These are phyloP conservation scores for Zygosaccharomyces bailii DNA, from an alignment of 805 yeast genomes.

Conservation along the genomic window DNA sequence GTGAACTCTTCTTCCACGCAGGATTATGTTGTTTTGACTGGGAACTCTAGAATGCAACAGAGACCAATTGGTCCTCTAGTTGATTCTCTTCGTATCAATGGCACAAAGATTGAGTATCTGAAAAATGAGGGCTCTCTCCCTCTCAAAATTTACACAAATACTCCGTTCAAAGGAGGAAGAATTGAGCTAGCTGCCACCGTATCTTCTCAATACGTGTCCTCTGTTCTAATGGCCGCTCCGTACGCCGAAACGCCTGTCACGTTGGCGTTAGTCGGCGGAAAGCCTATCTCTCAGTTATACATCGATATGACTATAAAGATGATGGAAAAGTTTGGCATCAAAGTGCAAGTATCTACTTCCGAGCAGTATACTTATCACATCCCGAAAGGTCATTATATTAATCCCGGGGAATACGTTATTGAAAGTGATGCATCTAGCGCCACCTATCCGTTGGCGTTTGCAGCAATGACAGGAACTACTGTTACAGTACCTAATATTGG, in stretches of 20 bases:
- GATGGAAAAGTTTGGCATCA: constrained; percentile 89
- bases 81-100: constrained; percentile 81
- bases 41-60: constrained; percentile 95
- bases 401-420: constrained; percentile 81
- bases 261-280: constrained; percentile 86
- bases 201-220: constrained; percentile 95
- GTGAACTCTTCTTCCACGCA: constrained; percentile 48
- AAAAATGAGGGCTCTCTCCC: constrained; percentile 84
- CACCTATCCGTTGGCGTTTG: constrained; percentile 95
- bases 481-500: constrained; percentile 96
- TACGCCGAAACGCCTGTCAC: constrained; percentile 88
- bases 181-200: constrained; percentile 94
- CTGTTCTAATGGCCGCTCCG: constrained; percentile 96
- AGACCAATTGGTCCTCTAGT: constrained; percentile 96
- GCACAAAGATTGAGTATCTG: constrained; percentile 67
- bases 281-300: constrained; percentile 92
- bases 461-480: constrained; percentile 91
- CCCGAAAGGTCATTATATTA: constrained; percentile 75
- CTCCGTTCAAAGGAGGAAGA: constrained; percentile 80
- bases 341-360: constrained; percentile 62
- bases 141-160: constrained; percentile 62
- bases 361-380: constrained; percentile 85
- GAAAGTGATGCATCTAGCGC: constrained; percentile 98
- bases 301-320: constrained; percentile 95
- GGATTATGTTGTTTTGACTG: constrained; percentile 67